These are phyloP conservation scores for Asterophora lycoperdoides DNA, from an alignment of 768 basidiomycete species.

Conservation along the genomic window DNA sequence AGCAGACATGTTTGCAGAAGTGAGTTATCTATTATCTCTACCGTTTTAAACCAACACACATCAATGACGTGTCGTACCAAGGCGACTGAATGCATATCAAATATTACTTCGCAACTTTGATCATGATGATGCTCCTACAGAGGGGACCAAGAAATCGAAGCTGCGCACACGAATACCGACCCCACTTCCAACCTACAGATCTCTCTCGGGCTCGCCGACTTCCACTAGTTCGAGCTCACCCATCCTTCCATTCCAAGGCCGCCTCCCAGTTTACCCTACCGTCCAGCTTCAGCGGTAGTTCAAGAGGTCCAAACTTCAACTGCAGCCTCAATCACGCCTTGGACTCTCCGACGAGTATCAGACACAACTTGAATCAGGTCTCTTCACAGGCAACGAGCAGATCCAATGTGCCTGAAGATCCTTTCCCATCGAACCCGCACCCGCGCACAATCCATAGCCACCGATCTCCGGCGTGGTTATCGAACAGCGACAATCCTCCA, in stretches of 20 bases:
- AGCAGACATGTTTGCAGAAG: constrained; percentile 55
- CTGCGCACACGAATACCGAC: constrained; percentile 10
- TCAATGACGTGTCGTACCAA: constrained; percentile 19
- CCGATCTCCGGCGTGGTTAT: background rate
- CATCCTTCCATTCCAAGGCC: constrained; percentile 19
- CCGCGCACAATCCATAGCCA: background rate
- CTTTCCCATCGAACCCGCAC: background rate
- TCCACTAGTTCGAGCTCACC: constrained; percentile 24
- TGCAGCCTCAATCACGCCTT: background rate
- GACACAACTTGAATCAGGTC: background rate
- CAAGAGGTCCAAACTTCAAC: constrained; percentile 6
- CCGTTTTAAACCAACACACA: background rate
- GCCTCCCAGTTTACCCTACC: constrained; percentile 29
- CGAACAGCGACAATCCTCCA: background rate
- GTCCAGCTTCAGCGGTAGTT: constrained; percentile 24
- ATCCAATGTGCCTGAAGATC: background rate
- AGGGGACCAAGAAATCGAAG: constrained; percentile 7
- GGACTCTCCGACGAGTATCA: background rate
- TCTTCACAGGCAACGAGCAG: background rate
- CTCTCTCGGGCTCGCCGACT: constrained; percentile 19
- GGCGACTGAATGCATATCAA: constrained; percentile 57
- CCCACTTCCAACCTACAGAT: constrained; percentile 18
- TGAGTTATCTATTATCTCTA: constrained; percentile 21
- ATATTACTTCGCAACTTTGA: constrained; percentile 41
- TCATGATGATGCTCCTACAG: constrained; percentile 18